A percentile compares a stretch with the other conserved stretches of the same genome.
Conservation (phyloP, 768 basidiomycete species). For the Ramaria rubella region DNA sequence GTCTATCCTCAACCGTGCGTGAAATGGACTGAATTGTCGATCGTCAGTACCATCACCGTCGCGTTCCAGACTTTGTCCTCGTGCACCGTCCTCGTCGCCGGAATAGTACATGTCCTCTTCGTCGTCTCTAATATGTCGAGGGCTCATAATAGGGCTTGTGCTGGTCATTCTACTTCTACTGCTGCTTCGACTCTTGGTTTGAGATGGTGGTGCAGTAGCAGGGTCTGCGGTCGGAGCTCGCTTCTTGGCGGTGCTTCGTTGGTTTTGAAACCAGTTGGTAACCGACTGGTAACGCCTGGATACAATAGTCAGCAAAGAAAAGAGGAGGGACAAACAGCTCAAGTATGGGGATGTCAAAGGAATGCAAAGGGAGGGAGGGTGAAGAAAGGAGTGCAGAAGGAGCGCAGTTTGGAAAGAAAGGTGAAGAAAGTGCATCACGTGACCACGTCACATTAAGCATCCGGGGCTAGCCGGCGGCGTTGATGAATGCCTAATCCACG, state of each 20-base stretch:
- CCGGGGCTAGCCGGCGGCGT: constrained; percentile 13
- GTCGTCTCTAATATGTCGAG: background rate
- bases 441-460: constrained; percentile 6
- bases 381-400: constrained; percentile 16
- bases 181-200: constrained; percentile 15
- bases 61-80: background rate
- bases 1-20: background rate
- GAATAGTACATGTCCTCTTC: background rate
- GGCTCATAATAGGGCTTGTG: background rate
- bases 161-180: background rate
- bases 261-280: constrained; percentile 85
- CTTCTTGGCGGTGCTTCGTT: constrained; percentile 62
- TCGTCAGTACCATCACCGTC: background rate
- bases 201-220: constrained; percentile 24
- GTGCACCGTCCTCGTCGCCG: background rate
- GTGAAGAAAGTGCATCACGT: too few relatives aligned
- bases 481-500: background rate
- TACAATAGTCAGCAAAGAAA: constrained; percentile 20
- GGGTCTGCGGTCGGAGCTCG: background rate
- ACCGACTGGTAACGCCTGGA: constrained; percentile 72
- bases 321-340: constrained; percentile 13
- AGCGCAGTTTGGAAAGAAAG: too few relatives aligned
- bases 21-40: background rate
- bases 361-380: constrained; percentile 10
- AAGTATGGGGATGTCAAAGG: constrained; percentile 11